Percentiles rank a stretch among this genome's conserved stretches.
phyloP scores from a whole-genome alignment of 163 green algal genomes.

The Smithsoniella earleae region DNA sequence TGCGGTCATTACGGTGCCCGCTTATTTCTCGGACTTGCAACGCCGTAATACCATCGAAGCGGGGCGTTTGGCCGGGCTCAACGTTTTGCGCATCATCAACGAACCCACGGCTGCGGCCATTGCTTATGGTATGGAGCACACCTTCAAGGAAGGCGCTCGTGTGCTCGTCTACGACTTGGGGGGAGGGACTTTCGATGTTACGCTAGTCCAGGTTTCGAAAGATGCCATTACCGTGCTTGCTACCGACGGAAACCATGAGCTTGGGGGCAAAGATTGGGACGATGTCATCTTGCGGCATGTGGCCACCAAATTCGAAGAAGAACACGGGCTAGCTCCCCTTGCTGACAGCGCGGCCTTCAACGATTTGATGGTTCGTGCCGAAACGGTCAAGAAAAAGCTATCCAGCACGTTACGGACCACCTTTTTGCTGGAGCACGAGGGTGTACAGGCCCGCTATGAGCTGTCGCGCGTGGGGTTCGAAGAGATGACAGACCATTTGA shows the following conservation, averaged over 20 bases:
- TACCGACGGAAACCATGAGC: slow-evolving; percentile 89
- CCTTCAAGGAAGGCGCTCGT: slow-evolving; percentile 91
- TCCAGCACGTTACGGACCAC: too few species aligned
- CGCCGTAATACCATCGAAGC: slow-evolving; percentile 94
- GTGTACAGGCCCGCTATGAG: too few species aligned
- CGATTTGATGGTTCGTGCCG: too few species aligned
- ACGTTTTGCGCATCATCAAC: slow-evolving; percentile 98
- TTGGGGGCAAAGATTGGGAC: slow-evolving; percentile 97
- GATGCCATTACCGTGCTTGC: slow-evolving; percentile 97
- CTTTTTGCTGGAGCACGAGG: too few species aligned
- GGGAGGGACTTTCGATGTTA: slow-evolving; percentile 90
- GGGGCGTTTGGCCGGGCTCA: slow-evolving; percentile 83
- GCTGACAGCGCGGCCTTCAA: too few species aligned
- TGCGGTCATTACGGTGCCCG: slow-evolving; percentile 95
- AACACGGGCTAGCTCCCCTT: too few species aligned
- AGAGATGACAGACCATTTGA: too few species aligned
- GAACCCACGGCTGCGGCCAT: slow-evolving; percentile 98
- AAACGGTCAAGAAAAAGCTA: too few species aligned
- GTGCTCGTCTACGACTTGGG: slow-evolving; percentile 92
- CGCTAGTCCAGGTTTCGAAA: slow-evolving; percentile 90
- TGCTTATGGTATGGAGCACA: slow-evolving; percentile 96
- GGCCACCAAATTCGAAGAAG: too few species aligned
- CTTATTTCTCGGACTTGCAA: slow-evolving; percentile 99
- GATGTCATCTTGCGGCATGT: slow-evolving; percentile 39
- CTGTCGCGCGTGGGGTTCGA: too few species aligned